Conservation (phyloP, 345 rosid species). For the Conringia planisiliqua region DNA sequence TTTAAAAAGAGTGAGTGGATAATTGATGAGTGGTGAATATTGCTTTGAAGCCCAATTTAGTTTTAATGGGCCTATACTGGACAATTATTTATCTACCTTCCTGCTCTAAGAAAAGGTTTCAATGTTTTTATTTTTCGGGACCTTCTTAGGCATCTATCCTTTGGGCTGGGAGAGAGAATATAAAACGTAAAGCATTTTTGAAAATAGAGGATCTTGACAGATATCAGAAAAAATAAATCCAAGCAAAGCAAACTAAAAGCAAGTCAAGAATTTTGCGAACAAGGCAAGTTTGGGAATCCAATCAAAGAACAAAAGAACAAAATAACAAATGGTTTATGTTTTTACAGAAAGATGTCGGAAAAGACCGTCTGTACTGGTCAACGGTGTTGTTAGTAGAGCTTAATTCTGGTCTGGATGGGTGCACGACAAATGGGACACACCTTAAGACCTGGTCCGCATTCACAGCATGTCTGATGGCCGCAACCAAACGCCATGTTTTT, state of each 20-base stretch:
- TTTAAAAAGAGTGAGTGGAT: neutral
- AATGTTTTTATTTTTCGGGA: neutral
- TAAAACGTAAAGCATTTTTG: neutral
- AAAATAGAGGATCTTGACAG: neutral
- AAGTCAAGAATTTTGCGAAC: neutral
- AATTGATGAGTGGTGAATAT: constrained; percentile 19
- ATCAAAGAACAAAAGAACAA: constrained; percentile 30
- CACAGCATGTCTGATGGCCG: constrained; percentile 97
- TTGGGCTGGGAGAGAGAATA: neutral
- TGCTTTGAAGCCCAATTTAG: neutral
- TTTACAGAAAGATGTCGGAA: constrained; percentile 14
- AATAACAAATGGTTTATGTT: too few species aligned
- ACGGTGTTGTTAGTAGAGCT: constrained; percentile 53
- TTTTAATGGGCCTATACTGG: constrained; percentile 5
- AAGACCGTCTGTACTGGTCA: neutral
- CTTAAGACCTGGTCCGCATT: constrained; percentile 73
- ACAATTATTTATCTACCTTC: neutral
- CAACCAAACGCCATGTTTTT: constrained; percentile 98
- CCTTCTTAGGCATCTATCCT: neutral
- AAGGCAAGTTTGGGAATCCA: neutral
- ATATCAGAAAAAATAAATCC: neutral
- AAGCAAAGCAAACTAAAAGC: neutral
- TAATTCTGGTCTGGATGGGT: constrained; percentile 67
- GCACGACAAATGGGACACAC: constrained; percentile 83
- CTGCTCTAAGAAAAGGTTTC: neutral